Percentiles rank a stretch among this genome's conserved stretches.
Conservation (phyloP, 345 rosid genomes). For the Eucalyptus microcorys region DNA sequence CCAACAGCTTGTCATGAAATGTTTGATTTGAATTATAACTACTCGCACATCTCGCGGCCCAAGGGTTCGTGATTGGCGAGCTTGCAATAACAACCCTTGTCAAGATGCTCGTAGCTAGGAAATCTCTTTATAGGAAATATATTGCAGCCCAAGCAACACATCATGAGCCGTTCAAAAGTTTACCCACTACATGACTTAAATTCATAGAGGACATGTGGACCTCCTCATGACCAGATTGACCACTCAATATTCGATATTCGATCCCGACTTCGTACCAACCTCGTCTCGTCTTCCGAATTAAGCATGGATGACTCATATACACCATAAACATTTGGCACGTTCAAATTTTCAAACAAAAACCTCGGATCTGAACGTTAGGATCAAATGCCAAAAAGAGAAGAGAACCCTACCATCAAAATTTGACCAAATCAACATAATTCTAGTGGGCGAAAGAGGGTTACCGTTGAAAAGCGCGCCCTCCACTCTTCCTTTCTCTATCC, state of each 20-base stretch:
- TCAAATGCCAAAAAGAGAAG: neutral
- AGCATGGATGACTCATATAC: neutral
- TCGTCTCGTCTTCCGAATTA: rapidly evolving
- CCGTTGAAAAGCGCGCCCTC: neutral
- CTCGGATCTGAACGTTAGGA: neutral
- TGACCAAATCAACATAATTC: neutral
- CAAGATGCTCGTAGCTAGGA: rapidly evolving
- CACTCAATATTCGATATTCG: rapidly evolving
- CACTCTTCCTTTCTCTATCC: neutral
- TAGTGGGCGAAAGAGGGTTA: neutral
- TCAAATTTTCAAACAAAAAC: neutral
- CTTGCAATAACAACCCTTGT: rapidly evolving
- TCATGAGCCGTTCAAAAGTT: rapidly evolving
- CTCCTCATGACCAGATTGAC: rapidly evolving
- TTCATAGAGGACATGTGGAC: rapidly evolving
- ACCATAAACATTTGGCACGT: neutral
- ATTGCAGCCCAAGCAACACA: rapidly evolving
- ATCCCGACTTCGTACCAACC: rapidly evolving
- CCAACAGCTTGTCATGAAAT: rapidly evolving
- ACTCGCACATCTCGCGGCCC: rapidly evolving
- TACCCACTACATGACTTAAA: rapidly evolving
- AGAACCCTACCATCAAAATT: neutral
- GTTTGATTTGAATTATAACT: neutral
- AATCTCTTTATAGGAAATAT: rapidly evolving
- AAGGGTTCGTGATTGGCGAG: rapidly evolving